Evolutionary conservation across 2,329 filamentous ascomycete species (phyloP), one percentile per base, ranked within the genome.

Genomic region (Alternaria arborescens): DNA sequence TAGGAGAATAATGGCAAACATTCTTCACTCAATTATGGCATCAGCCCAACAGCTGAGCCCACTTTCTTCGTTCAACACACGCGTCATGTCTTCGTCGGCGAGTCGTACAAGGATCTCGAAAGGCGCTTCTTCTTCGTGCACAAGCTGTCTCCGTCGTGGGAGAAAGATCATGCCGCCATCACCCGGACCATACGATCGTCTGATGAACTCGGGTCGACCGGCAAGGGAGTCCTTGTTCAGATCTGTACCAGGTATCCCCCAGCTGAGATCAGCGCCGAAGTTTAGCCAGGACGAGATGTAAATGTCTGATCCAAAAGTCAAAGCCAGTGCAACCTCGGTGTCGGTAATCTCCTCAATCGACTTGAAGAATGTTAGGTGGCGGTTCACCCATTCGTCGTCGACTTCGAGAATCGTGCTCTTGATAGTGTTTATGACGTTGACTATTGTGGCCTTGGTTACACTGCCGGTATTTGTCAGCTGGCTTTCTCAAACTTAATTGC

Each of bases 271-370:
- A 10, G 71, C 73, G 26, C 71, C 73, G 42, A 76, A 75, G 60
- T 78, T 73, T 42, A 76, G 64, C 75, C 75, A 78, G 20, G 71
- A 75, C 5, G 75, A 77, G 30, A 78, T 72, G 60, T 76, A 78
- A 20, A 76, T 67, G 53, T 78, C 75, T 8, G 73, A 65, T 8
- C 74, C 75, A 43, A 75, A 74, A 2, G 59, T 61, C 43, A 76
- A 68, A 4, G 67, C 65, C 8, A 78, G 62, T 8, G 70, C 72
- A 40, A 70, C 67, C 44, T 77, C 73, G 5, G 71, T 75, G 46
- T 77, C 71, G 34, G 65, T 68, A 40, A 78, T 75, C 26, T 65
- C 61, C 8, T 72, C 55, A 10, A 74, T 67, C 5, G 70, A 70
- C 28, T 68, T 69, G 67, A 78, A 75, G 55, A 74, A 77, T 8